Conservation (phyloP, 2,329 filamentous ascomycete species). For the Chalara sp. region DNA sequence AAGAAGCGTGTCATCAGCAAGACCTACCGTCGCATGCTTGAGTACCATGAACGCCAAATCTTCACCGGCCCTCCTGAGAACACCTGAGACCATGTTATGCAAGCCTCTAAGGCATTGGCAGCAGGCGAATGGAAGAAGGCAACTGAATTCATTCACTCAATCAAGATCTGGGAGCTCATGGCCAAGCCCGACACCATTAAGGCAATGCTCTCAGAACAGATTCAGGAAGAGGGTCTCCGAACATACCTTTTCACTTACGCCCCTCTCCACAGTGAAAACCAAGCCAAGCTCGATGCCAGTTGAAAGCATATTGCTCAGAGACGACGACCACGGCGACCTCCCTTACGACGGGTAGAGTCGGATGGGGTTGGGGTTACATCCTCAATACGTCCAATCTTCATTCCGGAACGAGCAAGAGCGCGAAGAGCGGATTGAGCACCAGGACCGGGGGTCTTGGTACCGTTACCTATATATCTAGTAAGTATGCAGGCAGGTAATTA, state of each 20-base stretch:
- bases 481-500: background rate
- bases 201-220: slow-evolving; percentile 93
- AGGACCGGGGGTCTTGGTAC: slow-evolving; percentile 99
- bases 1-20: slow-evolving; percentile 98
- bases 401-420: slow-evolving; percentile 96
- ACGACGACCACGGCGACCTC: slow-evolving; percentile 99
- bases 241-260: slow-evolving; percentile 99
- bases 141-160: slow-evolving; percentile 86
- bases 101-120: slow-evolving; percentile 92
- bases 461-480: slow-evolving; percentile 60
- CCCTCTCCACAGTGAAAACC: slow-evolving; percentile 52
- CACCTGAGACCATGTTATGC: slow-evolving; percentile 98
- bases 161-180: slow-evolving; percentile 99
- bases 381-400: slow-evolving; percentile 99
- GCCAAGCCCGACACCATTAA: slow-evolving; percentile 90
- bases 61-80: slow-evolving; percentile 98
- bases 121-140: slow-evolving; percentile 99
- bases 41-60: slow-evolving; percentile 98
- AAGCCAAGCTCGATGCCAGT: slow-evolving; percentile 21
- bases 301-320: slow-evolving; percentile 56
- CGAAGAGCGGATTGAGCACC: slow-evolving; percentile 99
- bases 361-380: slow-evolving; percentile 98
- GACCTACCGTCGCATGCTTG: slow-evolving; percentile 97
- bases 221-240: slow-evolving; percentile 95
- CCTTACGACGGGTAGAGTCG: slow-evolving; percentile 99